Percentiles rank a stretch among this genome's conserved stretches.
Conservation (phyloP, 176 grass and related monocot genomes). For the Saccharum officinarum region DNA sequence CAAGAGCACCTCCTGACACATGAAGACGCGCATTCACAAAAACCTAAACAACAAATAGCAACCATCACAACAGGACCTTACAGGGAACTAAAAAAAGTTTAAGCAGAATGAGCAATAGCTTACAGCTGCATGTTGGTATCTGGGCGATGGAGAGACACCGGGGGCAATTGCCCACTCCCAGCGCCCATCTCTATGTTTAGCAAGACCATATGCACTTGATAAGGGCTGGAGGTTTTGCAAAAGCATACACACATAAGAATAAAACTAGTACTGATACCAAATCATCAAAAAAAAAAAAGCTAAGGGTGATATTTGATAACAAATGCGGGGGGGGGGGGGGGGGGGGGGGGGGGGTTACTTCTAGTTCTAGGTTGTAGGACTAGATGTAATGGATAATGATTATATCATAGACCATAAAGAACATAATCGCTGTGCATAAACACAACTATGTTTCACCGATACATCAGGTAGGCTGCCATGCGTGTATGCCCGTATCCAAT, state of each 20-base stretch:
- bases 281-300: not conserved
- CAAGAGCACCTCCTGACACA: conserved; percentile 99
- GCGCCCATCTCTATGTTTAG: conserved; percentile 98
- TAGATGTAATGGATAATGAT: not conserved
- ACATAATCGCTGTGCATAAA: not conserved
- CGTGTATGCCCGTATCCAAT: not conserved
- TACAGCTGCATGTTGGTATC: conserved; percentile 99
- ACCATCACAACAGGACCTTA: conserved; percentile 15
- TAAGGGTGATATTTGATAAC: not conserved
- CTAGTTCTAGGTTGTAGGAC: not conserved
- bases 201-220: conserved; percentile 97
- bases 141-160: conserved; percentile 96
- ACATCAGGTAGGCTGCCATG: not conserved
- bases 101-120: conserved; percentile 27
- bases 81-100: not conserved
- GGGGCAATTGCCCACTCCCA: conserved; percentile 99
- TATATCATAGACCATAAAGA: not conserved
- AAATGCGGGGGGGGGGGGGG: too few relatives aligned
- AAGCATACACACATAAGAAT: conserved; percentile 9
- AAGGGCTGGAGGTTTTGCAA: conserved; percentile 58
- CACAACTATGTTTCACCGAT: not conserved
- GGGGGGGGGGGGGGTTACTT: not conserved
- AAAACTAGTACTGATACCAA: not conserved
- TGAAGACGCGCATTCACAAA: conserved; percentile 99
- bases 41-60: conserved; percentile 54